Conservation (phyloP, 441 rosid species). For the Jatropha podagrica region DNA sequence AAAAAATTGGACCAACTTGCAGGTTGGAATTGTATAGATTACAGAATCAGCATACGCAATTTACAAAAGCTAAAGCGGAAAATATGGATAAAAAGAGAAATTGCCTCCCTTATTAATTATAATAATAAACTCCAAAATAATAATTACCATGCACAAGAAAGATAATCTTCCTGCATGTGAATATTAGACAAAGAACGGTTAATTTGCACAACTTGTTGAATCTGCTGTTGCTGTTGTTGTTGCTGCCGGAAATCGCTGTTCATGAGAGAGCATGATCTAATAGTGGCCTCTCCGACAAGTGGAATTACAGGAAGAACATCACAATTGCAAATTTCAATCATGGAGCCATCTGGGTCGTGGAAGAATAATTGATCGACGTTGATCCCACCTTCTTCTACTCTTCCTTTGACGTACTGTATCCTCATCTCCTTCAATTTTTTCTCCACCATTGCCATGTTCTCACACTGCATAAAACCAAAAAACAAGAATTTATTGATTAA, state of each 20-base stretch:
- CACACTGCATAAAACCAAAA: constrained; percentile 43
- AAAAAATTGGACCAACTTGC: no score
- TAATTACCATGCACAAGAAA: not conserved
- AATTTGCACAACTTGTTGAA: constrained; percentile 24
- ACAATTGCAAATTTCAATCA: constrained; percentile 92
- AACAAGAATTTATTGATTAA: not conserved
- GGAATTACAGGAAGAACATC: constrained; percentile 78
- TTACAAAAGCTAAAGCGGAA: no score
- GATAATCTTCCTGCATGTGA: constrained; percentile 4
- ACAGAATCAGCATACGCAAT: no score
- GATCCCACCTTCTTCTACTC: constrained; percentile 81
- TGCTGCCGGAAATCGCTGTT: constrained; percentile 40
- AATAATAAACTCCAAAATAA: no score
- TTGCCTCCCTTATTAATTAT: not conserved
- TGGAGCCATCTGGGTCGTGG: constrained; percentile 86
- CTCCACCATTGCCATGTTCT: constrained; percentile 80
- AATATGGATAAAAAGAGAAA: not conserved
- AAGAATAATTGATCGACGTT: constrained; percentile 79
- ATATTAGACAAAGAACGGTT: constrained; percentile 1
- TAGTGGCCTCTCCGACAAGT: constrained; percentile 37
- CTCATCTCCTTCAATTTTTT: constrained; percentile 66
- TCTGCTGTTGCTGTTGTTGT: constrained; percentile 35
- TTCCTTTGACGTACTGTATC: constrained; percentile 47
- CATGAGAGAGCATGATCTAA: constrained; percentile 48
- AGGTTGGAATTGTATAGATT: no score